Conservation (phyloP, 352 stramenopile genomes). For the Phytophthora agathidicida region DNA sequence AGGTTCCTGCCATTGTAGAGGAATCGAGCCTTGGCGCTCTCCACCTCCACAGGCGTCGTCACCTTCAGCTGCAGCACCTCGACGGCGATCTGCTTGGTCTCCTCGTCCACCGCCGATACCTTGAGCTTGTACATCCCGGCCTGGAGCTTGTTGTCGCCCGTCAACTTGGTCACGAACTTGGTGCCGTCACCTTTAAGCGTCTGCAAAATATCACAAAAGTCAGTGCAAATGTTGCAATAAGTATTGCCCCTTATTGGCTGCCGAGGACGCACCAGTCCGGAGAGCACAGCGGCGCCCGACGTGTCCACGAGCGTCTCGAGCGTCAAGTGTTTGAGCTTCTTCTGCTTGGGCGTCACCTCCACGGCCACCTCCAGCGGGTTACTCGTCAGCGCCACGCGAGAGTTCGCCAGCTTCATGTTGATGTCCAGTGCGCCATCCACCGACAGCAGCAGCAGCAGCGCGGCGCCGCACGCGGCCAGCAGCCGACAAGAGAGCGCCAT, state of each 20-base stretch:
- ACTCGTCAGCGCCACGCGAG: constrained; percentile 50
- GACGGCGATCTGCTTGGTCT: constrained; percentile 51
- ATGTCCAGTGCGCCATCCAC: constrained; percentile 41
- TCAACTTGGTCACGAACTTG: constrained; percentile 59
- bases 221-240: background rate
- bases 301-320: constrained; percentile 79
- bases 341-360: constrained; percentile 58
- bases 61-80: constrained; percentile 81
- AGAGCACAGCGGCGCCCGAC: constrained; percentile 56
- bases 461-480: constrained; percentile 27
- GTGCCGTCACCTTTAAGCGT: constrained; percentile 67
- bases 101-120: constrained; percentile 49
- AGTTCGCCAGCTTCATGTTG: constrained; percentile 48
- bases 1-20: too few species aligned
- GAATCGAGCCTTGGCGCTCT: constrained; percentile 48
- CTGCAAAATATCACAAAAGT: constrained; percentile 27
- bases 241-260: too few species aligned
- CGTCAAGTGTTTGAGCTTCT: constrained; percentile 57
- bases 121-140: constrained; percentile 87
- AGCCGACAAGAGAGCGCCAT: constrained; percentile 32
- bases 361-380: constrained; percentile 59
- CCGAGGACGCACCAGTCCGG: constrained; percentile 60
- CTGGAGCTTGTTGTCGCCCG: constrained; percentile 48
- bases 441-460: constrained; percentile 32
- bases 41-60: constrained; percentile 68